Percentiles rank a stretch among this genome's conserved stretches.
Conservation (phyloP, 108 stramenopile species). For the Cyclostephanos invisitatus region DNA sequence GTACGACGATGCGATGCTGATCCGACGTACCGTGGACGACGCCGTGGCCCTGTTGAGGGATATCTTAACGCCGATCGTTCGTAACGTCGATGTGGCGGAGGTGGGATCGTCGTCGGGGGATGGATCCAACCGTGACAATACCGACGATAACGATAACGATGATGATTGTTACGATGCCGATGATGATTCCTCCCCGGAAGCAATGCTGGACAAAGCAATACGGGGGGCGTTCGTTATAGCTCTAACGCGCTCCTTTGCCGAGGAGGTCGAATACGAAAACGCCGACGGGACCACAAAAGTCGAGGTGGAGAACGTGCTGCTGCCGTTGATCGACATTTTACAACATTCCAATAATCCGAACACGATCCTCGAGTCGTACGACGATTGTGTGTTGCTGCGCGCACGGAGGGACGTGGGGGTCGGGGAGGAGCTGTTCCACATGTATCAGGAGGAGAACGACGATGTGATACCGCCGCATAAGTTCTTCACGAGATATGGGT, state of each 20-base stretch:
- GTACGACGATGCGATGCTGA: constrained; percentile 55
- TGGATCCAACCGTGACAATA: constrained; percentile 19
- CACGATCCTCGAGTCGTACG: constrained; percentile 52
- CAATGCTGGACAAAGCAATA: constrained; percentile 58
- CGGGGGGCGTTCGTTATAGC: constrained; percentile 70
- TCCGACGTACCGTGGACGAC: constrained; percentile 62
- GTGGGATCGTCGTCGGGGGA: constrained; percentile 36
- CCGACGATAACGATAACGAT: neutral
- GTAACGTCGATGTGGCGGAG: constrained; percentile 6
- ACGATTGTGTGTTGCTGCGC: constrained; percentile 66
- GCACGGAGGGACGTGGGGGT: constrained; percentile 49
- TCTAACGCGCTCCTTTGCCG: constrained; percentile 73
- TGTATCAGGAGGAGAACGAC: constrained; percentile 76
- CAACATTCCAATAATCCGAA: constrained; percentile 71
- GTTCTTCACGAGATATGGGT: constrained; percentile 80
- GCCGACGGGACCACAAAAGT: constrained; percentile 17
- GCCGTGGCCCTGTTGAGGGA: constrained; percentile 54
- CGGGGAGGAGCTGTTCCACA: constrained; percentile 70
- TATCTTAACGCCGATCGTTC: constrained; percentile 52
- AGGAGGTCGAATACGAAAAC: constrained; percentile 51
- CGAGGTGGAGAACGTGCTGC: constrained; percentile 52
- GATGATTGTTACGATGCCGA: neutral
- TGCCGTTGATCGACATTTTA: constrained; percentile 76
- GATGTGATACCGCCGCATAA: constrained; percentile 74
- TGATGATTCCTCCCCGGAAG: neutral